These are phyloP conservation scores for Penicillium sp. DNA, from an alignment of 2,329 filamentous ascomycete genomes.

Conservation along the genomic window DNA sequence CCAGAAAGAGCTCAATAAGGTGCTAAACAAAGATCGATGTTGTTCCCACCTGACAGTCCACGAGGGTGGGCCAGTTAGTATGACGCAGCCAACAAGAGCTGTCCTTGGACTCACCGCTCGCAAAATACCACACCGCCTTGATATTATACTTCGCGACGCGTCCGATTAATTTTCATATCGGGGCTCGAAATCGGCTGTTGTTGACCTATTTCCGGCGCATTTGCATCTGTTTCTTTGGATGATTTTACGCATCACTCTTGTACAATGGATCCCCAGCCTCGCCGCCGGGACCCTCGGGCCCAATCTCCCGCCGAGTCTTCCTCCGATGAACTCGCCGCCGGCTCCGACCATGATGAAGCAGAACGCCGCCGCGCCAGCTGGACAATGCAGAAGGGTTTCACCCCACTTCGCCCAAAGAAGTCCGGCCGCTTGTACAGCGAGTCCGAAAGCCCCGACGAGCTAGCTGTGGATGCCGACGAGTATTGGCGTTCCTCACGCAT, in stretches of 20 bases:
- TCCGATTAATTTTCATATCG: conserved; percentile 5
- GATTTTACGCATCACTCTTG: not conserved
- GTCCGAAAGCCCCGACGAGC: conserved; percentile 50
- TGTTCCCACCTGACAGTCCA: not conserved
- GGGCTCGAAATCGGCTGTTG: not conserved
- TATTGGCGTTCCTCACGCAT: conserved; percentile 35
- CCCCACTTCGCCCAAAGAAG: conserved; percentile 30
- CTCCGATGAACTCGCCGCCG: conserved; percentile 42
- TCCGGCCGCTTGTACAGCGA: conserved; percentile 31
- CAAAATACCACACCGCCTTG: conserved; percentile 1
- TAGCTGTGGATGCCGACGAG: conserved; percentile 39
- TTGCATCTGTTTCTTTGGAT: conserved; percentile 6
- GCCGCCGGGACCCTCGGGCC: conserved; percentile 32
- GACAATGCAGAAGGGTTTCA: conserved; percentile 32
- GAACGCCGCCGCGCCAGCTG: conserved; percentile 40
- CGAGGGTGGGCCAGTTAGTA: not conserved
- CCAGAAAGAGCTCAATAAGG: not conserved
- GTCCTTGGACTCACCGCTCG: not conserved
- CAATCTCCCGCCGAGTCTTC: conserved; percentile 37
- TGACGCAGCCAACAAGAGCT: conserved; percentile 1
- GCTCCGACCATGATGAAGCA: conserved; percentile 37
- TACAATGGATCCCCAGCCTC: conserved; percentile 34
- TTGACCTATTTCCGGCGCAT: conserved; percentile 5
- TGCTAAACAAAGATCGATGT: not conserved
- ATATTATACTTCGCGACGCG: not conserved